A percentile compares a stretch with the other conserved stretches of the same genome.
phyloP scores from a whole-genome alignment of 2,329 filamentous ascomycete species.

The Aspergillus ochraceoroseus region DNA sequence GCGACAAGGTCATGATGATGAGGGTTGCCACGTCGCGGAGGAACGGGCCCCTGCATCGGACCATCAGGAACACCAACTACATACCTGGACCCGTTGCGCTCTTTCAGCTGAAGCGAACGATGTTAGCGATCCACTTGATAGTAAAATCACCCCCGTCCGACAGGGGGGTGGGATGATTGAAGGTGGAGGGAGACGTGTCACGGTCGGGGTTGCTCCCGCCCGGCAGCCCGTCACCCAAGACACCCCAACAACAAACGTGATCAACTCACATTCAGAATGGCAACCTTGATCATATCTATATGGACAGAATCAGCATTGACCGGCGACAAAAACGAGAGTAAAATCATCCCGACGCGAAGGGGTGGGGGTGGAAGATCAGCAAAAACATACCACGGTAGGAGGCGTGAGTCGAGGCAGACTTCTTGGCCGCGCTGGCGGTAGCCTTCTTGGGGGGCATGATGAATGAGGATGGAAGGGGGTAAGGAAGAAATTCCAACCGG shows the following conservation, averaged over 20 bases:
- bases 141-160: constrained; percentile 22
- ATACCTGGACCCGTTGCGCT: constrained; percentile 66
- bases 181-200: constrained; percentile 31
- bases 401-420: constrained; percentile 55
- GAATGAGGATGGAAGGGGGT: constrained; percentile 21
- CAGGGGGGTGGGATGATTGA: constrained; percentile 25
- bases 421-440: constrained; percentile 53
- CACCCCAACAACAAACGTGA: constrained; percentile 47
- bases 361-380: constrained; percentile 43
- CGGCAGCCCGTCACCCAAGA: constrained; percentile 37
- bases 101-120: constrained; percentile 57
- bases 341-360: constrained; percentile 43
- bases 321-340: constrained; percentile 48
- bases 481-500: constrained; percentile 14
- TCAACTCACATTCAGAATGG: constrained; percentile 64
- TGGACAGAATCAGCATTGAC: constrained; percentile 49
- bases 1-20: constrained; percentile 17
- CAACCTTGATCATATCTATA: constrained; percentile 69
- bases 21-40: constrained; percentile 20
- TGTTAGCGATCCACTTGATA: constrained; percentile 45
- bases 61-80: constrained; percentile 34
- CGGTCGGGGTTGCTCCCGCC: constrained; percentile 33
- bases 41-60: constrained; percentile 11
- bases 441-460: constrained; percentile 65
- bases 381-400: constrained; percentile 61